Evolutionary conservation across 306 rosid genomes (phyloP), one percentile per base, ranked within the genome.

Genomic region (Bauhinia variegata): DNA sequence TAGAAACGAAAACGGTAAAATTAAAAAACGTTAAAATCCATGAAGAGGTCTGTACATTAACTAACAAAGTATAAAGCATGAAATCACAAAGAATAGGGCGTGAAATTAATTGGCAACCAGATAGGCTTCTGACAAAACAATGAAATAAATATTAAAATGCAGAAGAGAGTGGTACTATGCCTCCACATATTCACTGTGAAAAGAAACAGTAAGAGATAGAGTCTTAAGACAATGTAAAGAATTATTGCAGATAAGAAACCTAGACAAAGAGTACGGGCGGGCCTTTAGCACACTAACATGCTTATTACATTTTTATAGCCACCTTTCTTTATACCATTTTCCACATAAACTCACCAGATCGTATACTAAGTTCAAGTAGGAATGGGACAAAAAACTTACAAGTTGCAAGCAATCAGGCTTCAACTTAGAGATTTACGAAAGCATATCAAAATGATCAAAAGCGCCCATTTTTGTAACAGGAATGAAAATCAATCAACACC

Each of bases 361-460:
- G 65, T 11, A 36, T 3, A 19, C 11, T 15, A 23, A 43, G 19
- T 23, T 23, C 28, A 23, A 23, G 2, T 1, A 2, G 28, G 28
- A 1, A 23, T 1, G 28, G 28, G 28, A 23, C 28, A 23, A 23
- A 23, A 23, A 36, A 51, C 58, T 44, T 1, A 4, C 16, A 66
- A 66, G 47, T 15, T 30, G 52, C 70, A 68, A 73, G 58, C n/a
- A 19, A 54, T 37, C 14, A 0, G 15, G 14, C 51, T 52, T 63
- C 19, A 55, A 55, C 7, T 16, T 15, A 38, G 9, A 71, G n/a
- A 18, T 13, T 60, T 13, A 13, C 2, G 47, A 43, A 66, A 71
- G 19, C 51, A 31, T 1, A 75, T n/a, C 42, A 66, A 56, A 71
- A 18, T 10, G 31, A 69, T 48, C 69, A 72, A 70, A 60, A 33